phyloP scores from a whole-genome alignment of 2,329 filamentous ascomycete species.

The Podosphaera xanthii region DNA sequence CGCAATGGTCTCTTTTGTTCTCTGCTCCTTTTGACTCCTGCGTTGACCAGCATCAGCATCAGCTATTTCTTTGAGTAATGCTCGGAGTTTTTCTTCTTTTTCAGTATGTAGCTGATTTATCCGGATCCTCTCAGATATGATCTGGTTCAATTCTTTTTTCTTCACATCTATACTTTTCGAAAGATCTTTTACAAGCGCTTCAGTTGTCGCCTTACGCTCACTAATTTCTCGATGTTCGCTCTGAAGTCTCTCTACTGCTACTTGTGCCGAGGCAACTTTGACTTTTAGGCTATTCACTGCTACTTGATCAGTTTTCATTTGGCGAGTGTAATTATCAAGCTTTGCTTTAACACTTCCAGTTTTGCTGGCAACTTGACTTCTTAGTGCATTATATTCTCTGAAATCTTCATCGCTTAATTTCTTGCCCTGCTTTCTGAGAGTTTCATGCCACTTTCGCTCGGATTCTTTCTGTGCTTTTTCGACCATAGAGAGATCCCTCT shows the following conservation, averaged over 20 bases:
- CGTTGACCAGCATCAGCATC: slow-evolving; percentile 70
- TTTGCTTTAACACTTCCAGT: slow-evolving; percentile 63
- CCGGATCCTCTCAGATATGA: slow-evolving; percentile 64
- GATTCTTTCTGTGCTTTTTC: slow-evolving; percentile 77
- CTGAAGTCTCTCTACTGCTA: slow-evolving; percentile 49
- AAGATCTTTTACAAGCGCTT: slow-evolving; percentile 41
- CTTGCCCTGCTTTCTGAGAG: slow-evolving; percentile 66
- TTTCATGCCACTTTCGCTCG: slow-evolving; percentile 68
- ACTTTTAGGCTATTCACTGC: slow-evolving; percentile 74
- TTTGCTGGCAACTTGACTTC: slow-evolving; percentile 63
- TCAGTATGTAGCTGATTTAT: slow-evolving; percentile 67
- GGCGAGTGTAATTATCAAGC: slow-evolving; percentile 66
- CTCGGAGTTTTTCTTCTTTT: slow-evolving; percentile 74
- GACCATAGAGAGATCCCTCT: slow-evolving; percentile 63
- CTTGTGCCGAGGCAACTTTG: slow-evolving; percentile 61
- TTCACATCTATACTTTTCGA: slow-evolving; percentile 60
- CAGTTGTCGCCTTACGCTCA: slow-evolving; percentile 41
- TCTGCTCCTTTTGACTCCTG: slow-evolving; percentile 61
- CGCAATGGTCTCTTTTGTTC: slow-evolving; percentile 62
- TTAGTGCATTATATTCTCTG: slow-evolving; percentile 70
- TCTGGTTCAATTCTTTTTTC: slow-evolving; percentile 72
- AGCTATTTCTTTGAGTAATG: slow-evolving; percentile 55
- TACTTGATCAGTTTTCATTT: slow-evolving; percentile 77
- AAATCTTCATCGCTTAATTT: slow-evolving; percentile 69
- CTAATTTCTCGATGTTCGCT: slow-evolving; percentile 45